phyloP scores from a whole-genome alignment of 495 filamentous ascomycete genomes.

The Xylaria nigripes region DNA sequence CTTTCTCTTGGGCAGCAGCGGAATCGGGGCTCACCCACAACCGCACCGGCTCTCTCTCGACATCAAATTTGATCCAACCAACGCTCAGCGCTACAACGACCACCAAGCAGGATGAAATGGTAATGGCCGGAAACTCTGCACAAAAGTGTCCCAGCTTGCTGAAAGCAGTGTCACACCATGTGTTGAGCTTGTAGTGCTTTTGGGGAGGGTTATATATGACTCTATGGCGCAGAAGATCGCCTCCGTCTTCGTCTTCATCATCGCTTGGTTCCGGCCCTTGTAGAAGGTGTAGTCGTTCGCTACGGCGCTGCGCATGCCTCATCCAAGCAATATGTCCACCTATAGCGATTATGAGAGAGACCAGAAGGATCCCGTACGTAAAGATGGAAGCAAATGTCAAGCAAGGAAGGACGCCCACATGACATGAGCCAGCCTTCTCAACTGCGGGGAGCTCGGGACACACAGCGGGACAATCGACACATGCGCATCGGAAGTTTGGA shows the following conservation, averaged over 20 bases:
- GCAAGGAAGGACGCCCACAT: constrained; percentile 80
- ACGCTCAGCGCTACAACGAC: constrained; percentile 68
- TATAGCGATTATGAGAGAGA: constrained; percentile 55
- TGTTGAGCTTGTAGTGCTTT: constrained; percentile 70
- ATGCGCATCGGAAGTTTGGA: constrained; percentile 78
- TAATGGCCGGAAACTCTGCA: constrained; percentile 75
- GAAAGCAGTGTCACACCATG: constrained; percentile 68
- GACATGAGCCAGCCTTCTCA: constrained; percentile 56
- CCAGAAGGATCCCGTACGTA: constrained; percentile 68
- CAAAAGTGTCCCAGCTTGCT: constrained; percentile 71
- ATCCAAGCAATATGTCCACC: constrained; percentile 67
- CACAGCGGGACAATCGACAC: constrained; percentile 79
- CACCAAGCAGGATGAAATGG: constrained; percentile 61
- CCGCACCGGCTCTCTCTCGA: constrained; percentile 83
- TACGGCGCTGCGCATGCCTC: constrained; percentile 61
- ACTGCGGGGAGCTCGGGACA: constrained; percentile 76
- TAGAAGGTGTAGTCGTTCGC: constrained; percentile 74
- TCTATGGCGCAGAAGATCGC: constrained; percentile 63
- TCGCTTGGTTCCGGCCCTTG: constrained; percentile 78
- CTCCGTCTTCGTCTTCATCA: constrained; percentile 83
- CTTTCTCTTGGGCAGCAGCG: constrained; percentile 82
- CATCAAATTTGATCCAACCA: constrained; percentile 76
- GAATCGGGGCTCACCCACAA: constrained; percentile 95
- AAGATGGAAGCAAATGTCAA: constrained; percentile 87
- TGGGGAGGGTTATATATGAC: constrained; percentile 63